These are phyloP conservation scores for Dendrothele bispora DNA, from an alignment of 768 basidiomycete genomes.

Conservation along the genomic window DNA sequence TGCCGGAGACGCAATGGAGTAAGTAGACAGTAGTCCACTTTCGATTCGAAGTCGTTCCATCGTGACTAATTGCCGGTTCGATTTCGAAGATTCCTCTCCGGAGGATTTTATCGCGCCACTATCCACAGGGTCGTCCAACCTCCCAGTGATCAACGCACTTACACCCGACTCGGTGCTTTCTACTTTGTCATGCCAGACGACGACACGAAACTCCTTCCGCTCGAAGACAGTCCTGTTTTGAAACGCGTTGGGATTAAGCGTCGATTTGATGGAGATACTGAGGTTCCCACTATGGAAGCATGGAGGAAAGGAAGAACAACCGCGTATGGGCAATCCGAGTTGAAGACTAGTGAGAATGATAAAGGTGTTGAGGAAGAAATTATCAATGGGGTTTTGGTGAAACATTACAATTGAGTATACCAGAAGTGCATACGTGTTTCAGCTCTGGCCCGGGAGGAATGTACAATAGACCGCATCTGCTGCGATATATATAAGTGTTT, in stretches of 20 bases:
- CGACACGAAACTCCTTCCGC: slow-evolving; percentile 39
- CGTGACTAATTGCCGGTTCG: no score
- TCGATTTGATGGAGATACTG: slow-evolving; percentile 28
- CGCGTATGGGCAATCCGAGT: slow-evolving; percentile 39
- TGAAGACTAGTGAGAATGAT: slow-evolving; percentile 27
- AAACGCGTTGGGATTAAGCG: slow-evolving; percentile 34
- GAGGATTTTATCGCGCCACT: slow-evolving; percentile 10
- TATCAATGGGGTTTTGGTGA: slow-evolving; percentile 43
- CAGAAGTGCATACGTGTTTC: no score
- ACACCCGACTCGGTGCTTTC: slow-evolving; percentile 45
- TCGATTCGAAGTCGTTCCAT: no score
- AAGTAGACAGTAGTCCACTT: no score
- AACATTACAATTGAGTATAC: slow-evolving; percentile 51
- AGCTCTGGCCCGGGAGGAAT: no score
- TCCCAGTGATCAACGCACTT: slow-evolving; percentile 42
- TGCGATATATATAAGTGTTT: no score
- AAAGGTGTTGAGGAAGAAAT: slow-evolving; percentile 46
- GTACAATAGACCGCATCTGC: no score
- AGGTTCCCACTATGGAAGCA: slow-evolving; percentile 40
- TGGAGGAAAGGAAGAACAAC: slow-evolving; percentile 41
- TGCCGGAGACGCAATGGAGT: slow-evolving; percentile 47
- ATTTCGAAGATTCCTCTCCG: slow-evolving; percentile 9
- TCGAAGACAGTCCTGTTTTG: slow-evolving; percentile 41
- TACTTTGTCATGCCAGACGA: slow-evolving; percentile 47
- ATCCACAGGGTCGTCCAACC: slow-evolving; percentile 41